Base-by-base conservation (phyloP, 306 rosid species). In the Benincasa hispida region DNA sequence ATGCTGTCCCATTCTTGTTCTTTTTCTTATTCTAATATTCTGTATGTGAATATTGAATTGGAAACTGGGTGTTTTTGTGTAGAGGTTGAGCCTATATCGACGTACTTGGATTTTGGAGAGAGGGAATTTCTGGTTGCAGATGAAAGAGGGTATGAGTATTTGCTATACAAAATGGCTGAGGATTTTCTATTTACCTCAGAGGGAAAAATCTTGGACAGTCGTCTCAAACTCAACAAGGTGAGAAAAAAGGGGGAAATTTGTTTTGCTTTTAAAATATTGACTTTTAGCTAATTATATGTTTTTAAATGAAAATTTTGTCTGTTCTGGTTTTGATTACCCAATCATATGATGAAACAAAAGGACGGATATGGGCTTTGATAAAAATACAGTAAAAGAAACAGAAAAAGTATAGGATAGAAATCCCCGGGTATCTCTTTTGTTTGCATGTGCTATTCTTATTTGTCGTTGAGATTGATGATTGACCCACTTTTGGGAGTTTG, bases 31-130 rank as follows among this genome's bases (percentile, higher is more conserved):
- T 70, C 28, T 74, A 4, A 55, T 74, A 28, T 13, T 21, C 21
- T 72, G 39, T 13, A 21, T 45, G 56, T 2, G 53, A 59, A 27
- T 42, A 5, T 73, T 50, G 8, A 39, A 77, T 19, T 65, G 45
- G 30, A 78, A 54, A 41, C 15, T 30, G 82, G 65, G 35, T 59
- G 53, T 74, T 70, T 84, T 45, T 72, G 25, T 76, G 83, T 89
- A 94, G 98, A 94, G 87, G 98, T 89, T 51, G 98, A 94, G 79
- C 98, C 98, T 77, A 94, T 94, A 79, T 87, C 97, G 9, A 94
- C 98, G 4, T 94, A 76, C 45, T 74, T 77, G 27, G 97, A 91
- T 28, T 94, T 85, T 53, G 98, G 98, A 51, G 96, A 90, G 77
- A 80, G 88, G 70, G 98, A 94, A 82, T 94, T 80, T 86, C 59